These are phyloP conservation scores for Penicillium taxi DNA, from an alignment of 495 filamentous ascomycete genomes.

Conservation along the genomic window DNA sequence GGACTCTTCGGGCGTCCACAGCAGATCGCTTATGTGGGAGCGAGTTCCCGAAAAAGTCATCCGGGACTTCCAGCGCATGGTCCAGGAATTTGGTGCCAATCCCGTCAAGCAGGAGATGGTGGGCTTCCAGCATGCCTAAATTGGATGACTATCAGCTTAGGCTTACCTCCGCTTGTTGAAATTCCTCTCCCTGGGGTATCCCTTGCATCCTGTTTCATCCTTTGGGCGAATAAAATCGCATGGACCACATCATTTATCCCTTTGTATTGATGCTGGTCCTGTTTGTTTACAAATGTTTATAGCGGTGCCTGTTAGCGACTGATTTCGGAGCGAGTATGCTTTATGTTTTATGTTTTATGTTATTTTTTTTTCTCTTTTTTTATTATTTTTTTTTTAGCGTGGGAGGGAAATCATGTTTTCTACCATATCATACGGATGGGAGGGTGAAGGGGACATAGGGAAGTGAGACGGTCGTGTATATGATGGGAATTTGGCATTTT, in stretches of 20 bases:
- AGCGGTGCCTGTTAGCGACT: no score
- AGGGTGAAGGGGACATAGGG: neutral
- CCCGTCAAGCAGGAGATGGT: constrained; percentile 32
- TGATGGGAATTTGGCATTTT: constrained; percentile 1
- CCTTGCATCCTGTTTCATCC: no score
- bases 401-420: constrained; percentile 1
- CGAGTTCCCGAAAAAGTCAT: constrained; percentile 88
- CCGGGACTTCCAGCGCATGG: constrained; percentile 83
- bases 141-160: no score
- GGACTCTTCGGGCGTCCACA: constrained; percentile 66
- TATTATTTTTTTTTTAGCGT: constrained; percentile 5
- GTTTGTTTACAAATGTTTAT: no score
- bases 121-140: constrained; percentile 12
- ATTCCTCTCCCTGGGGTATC: no score
- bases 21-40: constrained; percentile 88
- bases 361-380: constrained; percentile 10
- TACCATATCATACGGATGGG: constrained; percentile 4
- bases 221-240: no score
- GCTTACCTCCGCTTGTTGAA: no score
- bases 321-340: no score
- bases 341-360: constrained; percentile 1
- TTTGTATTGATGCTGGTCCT: neutral
- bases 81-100: constrained; percentile 46
- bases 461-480: constrained; percentile 2
- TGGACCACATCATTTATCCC: neutral